Evolutionary conservation across 257 asterid genomes (phyloP).

Genomic region (Solanum chilense): DNA sequence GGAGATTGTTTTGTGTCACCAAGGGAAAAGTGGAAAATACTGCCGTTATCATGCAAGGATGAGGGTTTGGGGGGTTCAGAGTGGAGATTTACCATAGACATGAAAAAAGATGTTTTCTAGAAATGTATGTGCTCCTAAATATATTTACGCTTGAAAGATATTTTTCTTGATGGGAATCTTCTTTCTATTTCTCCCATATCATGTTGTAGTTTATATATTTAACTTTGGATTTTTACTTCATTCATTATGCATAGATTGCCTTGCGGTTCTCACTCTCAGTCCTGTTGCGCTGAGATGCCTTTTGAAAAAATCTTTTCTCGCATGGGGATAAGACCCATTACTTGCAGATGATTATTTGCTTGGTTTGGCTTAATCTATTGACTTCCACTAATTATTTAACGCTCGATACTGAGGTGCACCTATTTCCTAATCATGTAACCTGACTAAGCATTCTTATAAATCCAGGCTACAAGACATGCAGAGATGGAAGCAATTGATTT

Average conservation of each 20-base stretch:
- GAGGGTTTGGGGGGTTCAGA: not conserved
- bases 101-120: not conserved
- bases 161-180: not conserved
- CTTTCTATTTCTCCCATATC: not conserved
- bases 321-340: not conserved
- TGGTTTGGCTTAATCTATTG: not conserved
- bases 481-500: constrained; percentile 95
- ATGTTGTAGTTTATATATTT: not conserved
- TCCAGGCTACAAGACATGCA: constrained; percentile 73
- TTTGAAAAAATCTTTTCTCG: not conserved
- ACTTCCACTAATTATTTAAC: not conserved
- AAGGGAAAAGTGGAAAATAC: not conserved
- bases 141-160: not conserved
- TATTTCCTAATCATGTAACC: not conserved
- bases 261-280: not conserved
- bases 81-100: not conserved
- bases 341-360: not conserved
- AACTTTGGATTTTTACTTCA: not conserved
- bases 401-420: not conserved
- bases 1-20: not conserved
- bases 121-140: not conserved
- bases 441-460: constrained; percentile 10
- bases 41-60: not conserved
- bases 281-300: not conserved
- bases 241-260: not conserved